Evolutionary conservation across 2,329 filamentous ascomycete genomes (phyloP), one percentile per base, ranked within the genome.

Genomic region (Coniosporium tulheliwenetii): DNA sequence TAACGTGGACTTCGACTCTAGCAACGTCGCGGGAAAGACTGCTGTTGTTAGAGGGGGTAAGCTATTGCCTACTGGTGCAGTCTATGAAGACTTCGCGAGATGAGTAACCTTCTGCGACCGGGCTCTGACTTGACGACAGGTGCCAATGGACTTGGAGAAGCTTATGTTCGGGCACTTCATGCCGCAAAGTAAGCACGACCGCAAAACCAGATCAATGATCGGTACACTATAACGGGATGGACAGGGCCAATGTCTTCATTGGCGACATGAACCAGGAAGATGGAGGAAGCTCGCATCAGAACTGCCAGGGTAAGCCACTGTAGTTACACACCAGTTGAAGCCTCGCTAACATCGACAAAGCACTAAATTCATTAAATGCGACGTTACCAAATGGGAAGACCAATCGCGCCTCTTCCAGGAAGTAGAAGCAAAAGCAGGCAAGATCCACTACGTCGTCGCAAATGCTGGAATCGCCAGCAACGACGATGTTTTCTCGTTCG

Each of bases 141-240:
- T 26, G 52, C 52, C 19, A 57, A 52, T 42, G 55, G 55, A 9
- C 48, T 57, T 13, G 55, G 55, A 26, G 52, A 56, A 44, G 52
- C 50, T 31, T 57, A 57, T 43, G 51, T 52, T 38, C 50, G 49
- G 19, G 44, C 53, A 15, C 46, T 57, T 36, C 43, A 47, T 16
- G 47, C 44, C 35, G 51, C 48, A 31, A 51, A 52, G 46, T 48
- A 47, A 14, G 39, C 16, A 12, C n/a, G 14, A 34, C 36, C 12
- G 19, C 19, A 26, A 26, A 26, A 3, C 19, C 7, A 26, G 19
- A 26, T 26, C 7, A 26, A 26, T 26, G 19, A 26, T 26, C 3
- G 12, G 32, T 35, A n/a, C 12, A 35, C 12, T n/a, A 35, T 35
- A 15, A 35, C 12, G 5, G 32, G 30, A 26, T 26, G 19, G 19